phyloP scores from a whole-genome alignment of 768 basidiomycete species.

The Nidula microcarpa region DNA sequence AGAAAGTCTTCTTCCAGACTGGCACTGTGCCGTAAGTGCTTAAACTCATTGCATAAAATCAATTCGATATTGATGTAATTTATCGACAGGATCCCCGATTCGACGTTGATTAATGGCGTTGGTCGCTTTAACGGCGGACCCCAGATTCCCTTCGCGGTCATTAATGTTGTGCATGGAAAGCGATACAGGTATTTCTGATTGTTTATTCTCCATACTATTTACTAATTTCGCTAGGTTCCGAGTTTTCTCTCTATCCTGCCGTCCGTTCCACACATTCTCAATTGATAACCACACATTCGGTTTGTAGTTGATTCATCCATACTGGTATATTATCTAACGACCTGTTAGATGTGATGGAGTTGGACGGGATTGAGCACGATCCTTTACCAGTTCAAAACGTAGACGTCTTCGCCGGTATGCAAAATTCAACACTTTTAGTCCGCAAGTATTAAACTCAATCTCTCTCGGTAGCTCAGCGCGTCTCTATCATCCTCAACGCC shows the following conservation, averaged over 20 bases:
- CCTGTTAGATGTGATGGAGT: constrained; percentile 24
- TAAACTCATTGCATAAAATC: constrained; percentile 7
- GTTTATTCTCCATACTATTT: neutral
- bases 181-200: constrained; percentile 34
- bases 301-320: neutral
- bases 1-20: constrained; percentile 25
- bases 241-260: constrained; percentile 42
- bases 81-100: constrained; percentile 27
- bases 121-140: constrained; percentile 38
- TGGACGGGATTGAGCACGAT: constrained; percentile 36
- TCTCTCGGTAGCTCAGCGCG: constrained; percentile 24
- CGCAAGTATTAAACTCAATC: neutral
- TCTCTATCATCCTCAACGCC: constrained; percentile 34
- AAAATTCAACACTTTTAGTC: neutral
- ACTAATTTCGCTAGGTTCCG: constrained; percentile 22
- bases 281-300: constrained; percentile 33
- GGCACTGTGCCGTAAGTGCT: constrained; percentile 21
- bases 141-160: constrained; percentile 30
- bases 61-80: neutral
- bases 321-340: no score
- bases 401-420: constrained; percentile 36
- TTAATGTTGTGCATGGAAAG: constrained; percentile 33
- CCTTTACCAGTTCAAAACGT: constrained; percentile 34
- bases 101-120: constrained; percentile 45
- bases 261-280: constrained; percentile 34